A percentile compares a stretch with the other conserved stretches of the same genome.
Evolutionary conservation across 78 protist species (phyloP).

Genomic region (Cavenderia fasciculata): DNA sequence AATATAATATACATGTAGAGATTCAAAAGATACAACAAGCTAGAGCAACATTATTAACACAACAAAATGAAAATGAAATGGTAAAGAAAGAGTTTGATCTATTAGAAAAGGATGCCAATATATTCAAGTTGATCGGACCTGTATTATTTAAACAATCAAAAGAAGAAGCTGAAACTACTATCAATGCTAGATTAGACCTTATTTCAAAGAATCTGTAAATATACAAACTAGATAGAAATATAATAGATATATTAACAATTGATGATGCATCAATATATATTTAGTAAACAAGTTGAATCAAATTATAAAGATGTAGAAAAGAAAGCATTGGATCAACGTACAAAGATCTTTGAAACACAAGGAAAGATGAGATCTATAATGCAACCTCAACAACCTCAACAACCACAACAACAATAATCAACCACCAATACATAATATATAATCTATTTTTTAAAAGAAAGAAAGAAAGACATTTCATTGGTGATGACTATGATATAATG

Average conservation of each 20-base stretch:
- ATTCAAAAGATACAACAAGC: slow-evolving; percentile 24
- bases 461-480: too few species aligned
- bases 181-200: slow-evolving; percentile 44
- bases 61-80: slow-evolving; percentile 75
- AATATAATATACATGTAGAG: background rate
- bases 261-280: background rate
- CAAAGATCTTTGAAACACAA: slow-evolving; percentile 47
- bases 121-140: slow-evolving; percentile 74
- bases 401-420: slow-evolving; percentile 3
- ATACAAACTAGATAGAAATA: background rate
- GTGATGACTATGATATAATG: too few species aligned
- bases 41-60: slow-evolving; percentile 72
- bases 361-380: slow-evolving; percentile 23
- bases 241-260: background rate
- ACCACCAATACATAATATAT: too few species aligned
- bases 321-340: slow-evolving; percentile 59
- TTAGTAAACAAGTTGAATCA: slow-evolving; percentile 54
- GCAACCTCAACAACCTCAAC: slow-evolving; percentile 28
- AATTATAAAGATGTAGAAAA: slow-evolving; percentile 67
- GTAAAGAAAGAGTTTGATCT: slow-evolving; percentile 81
- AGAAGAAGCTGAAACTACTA: slow-evolving; percentile 56
- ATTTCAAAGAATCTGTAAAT: slow-evolving; percentile 59
- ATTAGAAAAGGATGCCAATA: slow-evolving; percentile 48
- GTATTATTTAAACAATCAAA: slow-evolving; percentile 78
- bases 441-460: too few species aligned